Conservation (phyloP, 345 rosid genomes). For the Gossypium australe region DNA sequence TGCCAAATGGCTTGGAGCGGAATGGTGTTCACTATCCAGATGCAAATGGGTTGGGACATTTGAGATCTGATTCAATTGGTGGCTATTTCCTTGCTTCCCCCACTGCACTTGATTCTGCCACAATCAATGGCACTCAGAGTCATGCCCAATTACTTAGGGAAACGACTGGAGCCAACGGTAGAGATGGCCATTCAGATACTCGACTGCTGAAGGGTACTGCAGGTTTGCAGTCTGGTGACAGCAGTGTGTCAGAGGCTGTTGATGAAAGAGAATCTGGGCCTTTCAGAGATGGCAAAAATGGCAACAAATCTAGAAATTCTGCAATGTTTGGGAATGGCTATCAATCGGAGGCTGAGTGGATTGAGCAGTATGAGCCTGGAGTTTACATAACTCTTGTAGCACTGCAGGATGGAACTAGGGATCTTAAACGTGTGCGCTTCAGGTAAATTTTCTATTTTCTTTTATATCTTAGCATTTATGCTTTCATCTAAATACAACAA, state of each 20-base stretch:
- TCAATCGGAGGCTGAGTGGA: slow-evolving; percentile 89
- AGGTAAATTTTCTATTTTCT: slow-evolving; percentile 43
- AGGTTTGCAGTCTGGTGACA: slow-evolving; percentile 29
- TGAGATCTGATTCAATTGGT: slow-evolving; percentile 55
- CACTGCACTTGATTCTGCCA: slow-evolving; percentile 26
- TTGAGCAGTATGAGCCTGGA: slow-evolving; percentile 90
- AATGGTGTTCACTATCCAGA: slow-evolving; percentile 56
- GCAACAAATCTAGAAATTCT: slow-evolving; percentile 47
- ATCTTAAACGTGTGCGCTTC: slow-evolving; percentile 96
- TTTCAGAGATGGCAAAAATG: slow-evolving; percentile 42
- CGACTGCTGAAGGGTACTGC: slow-evolving; percentile 42
- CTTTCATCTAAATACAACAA: not conserved
- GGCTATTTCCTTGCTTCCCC: slow-evolving; percentile 50
- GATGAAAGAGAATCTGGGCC: slow-evolving; percentile 49
- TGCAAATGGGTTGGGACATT: slow-evolving; percentile 53
- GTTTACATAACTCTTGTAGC: slow-evolving; percentile 87
- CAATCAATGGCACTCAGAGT: slow-evolving; percentile 37
- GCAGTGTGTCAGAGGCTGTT: slow-evolving; percentile 40
- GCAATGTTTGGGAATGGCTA: slow-evolving; percentile 31
- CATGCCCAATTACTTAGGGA: slow-evolving; percentile 37
- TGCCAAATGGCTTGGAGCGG: slow-evolving; percentile 59
- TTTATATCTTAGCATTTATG: not conserved
- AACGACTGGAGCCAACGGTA: slow-evolving; percentile 35
- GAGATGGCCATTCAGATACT: slow-evolving; percentile 36
- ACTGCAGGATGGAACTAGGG: slow-evolving; percentile 89